Conservation (phyloP, 805 yeast genomes). For the Ogataea thermomethanolica region DNA sequence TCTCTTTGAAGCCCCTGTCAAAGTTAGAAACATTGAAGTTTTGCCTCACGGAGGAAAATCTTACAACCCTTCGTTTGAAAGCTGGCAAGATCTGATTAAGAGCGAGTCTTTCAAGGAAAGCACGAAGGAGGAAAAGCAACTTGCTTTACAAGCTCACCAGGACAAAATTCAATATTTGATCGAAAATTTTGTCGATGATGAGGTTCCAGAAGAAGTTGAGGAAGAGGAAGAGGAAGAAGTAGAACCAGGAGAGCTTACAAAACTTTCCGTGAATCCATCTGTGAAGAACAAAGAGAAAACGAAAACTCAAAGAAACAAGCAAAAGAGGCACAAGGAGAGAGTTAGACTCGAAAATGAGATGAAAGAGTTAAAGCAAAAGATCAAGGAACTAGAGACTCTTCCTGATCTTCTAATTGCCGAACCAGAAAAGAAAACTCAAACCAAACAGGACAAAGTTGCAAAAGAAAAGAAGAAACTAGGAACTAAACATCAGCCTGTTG, state of each 20-base stretch:
- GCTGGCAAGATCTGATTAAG: constrained; percentile 73
- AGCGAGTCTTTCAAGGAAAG: constrained; percentile 65
- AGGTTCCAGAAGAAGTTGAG: constrained; percentile 42
- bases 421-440: constrained; percentile 4
- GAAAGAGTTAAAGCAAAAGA: constrained; percentile 55
- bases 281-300: constrained; percentile 71
- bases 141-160: constrained; percentile 58
- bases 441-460: constrained; percentile 21
- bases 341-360: constrained; percentile 49
- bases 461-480: constrained; percentile 37
- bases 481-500: constrained; percentile 41
- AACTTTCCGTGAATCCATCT: constrained; percentile 69
- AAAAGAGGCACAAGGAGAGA: constrained; percentile 59
- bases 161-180: constrained; percentile 63
- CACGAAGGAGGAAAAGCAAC: constrained; percentile 60
- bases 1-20: constrained; percentile 48
- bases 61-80: constrained; percentile 81
- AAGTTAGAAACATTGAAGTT: constrained; percentile 45
- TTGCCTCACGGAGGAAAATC: constrained; percentile 86
- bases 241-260: constrained; percentile 32
- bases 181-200: constrained; percentile 57
- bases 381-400: constrained; percentile 55
- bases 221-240: constrained; percentile 37
- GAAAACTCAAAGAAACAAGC: constrained; percentile 68
- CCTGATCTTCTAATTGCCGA: constrained; percentile 37